Evolutionary conservation across 495 filamentous ascomycete species (phyloP), one percentile per base, ranked within the genome.

Genomic region (Hyaloscypha finlandica): DNA sequence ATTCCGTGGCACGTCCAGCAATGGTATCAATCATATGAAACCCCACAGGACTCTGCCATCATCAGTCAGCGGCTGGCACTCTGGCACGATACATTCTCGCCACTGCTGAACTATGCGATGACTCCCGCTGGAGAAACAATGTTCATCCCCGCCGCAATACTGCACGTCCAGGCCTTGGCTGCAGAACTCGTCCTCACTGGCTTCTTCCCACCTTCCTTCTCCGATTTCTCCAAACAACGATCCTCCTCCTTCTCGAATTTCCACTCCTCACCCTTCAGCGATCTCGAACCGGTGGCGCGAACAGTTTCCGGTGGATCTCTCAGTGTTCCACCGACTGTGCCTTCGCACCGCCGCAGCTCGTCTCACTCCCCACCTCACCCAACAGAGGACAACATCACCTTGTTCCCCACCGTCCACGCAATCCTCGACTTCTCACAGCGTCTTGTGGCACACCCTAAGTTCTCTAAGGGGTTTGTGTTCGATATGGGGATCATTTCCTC

Each of bases 81-180:
- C 8, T 71, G 70, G 70, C 70, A 69, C 39, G 66, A 66, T 60
- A 63, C 70, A 9, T 68, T 68, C 42, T 53, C 59, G 48, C 62
- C 66, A 30, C 12, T 71, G 6, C n/a, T 68, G 14, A 66, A 66
- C 30, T 59, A 60, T 39, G 37, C 63, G 4, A 66, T 69, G 59
- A 69, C 57, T 16, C 52, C 54, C 0, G 42, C 57, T 19, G 66
- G 63, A 31, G 65, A 68, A 6, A 56, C 66, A 19, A 16, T 66
- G 4, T 69, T 66, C 35, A 57, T 66, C 1, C 60, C 70, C 32
- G 70, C 70, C 30, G 63, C 45, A 39, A 71, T 32, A 16, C 58
- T 71, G 8, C 66, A 69, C 29, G 61, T 71, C 31, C 70, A 67
- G 56, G 70, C 66, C 16, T 32, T 71, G 8, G 29, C 63, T 6